Evolutionary conservation across 306 rosid species (phyloP), one percentile per base, ranked within the genome.

Genomic region (Ceratonia siliqua): DNA sequence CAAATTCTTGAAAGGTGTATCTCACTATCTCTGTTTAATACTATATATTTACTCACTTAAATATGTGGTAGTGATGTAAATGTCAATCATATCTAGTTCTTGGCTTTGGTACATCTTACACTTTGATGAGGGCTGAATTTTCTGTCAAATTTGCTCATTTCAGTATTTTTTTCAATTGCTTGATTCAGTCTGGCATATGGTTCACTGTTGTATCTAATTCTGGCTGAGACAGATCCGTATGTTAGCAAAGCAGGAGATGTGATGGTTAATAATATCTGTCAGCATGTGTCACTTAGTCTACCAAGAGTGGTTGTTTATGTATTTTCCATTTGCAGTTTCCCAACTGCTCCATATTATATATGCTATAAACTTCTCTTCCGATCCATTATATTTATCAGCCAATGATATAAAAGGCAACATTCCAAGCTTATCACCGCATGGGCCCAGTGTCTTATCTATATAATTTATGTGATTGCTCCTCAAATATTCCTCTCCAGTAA

Each of bases 1-100:
- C 89, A 83, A 85, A 79, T 94, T 79, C 96, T 94, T 45, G 98
- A 91, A 83, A 89, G 98, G 98, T 91, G 80, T 32, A 54, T 77
- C 39, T 66, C 43, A 38, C 21, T 22, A 70, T 55, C 52, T 70
- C 70, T 63, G 56, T 58, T 78, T 28, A 24, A 36, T 46, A 36
- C 30, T 78, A 18, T 22, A n/a, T 67, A 70, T 49, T 8, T 13
- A 33, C 0, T 17, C 64, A 35, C 59, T n/a, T n/a, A n/a, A n/a
- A n/a, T n/a, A n/a, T n/a, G n/a, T n/a, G n/a, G n/a, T n/a, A n/a
- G n/a, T n/a, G n/a, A n/a, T n/a, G n/a, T n/a, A n/a, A n/a, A n/a
- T n/a, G n/a, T n/a, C n/a, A n/a, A n/a, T n/a, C n/a, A n/a, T n/a
- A n/a, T n/a, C n/a, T n/a, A n/a, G n/a, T n/a, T n/a, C 11, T 38